phyloP scores from a whole-genome alignment of 2,329 filamentous ascomycete genomes.

The Calonectria naviculata region DNA sequence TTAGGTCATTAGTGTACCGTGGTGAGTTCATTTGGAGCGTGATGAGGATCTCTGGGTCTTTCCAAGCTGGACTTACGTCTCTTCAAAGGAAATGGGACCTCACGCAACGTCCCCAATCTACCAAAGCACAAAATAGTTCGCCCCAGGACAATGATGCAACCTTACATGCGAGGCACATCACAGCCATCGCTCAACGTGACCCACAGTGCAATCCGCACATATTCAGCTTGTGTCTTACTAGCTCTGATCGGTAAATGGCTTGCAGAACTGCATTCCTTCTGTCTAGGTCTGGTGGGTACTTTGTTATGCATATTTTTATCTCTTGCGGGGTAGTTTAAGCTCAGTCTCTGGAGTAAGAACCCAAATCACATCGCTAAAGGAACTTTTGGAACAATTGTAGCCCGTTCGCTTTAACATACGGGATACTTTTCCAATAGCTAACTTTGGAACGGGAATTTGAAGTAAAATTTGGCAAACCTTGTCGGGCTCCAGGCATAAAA shows the following conservation, averaged over 20 bases:
- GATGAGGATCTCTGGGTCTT: too few relatives aligned
- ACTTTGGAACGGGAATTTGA: background rate
- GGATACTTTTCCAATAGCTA: background rate
- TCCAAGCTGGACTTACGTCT: too few relatives aligned
- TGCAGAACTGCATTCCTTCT: background rate
- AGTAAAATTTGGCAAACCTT: background rate
- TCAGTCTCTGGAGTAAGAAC: background rate
- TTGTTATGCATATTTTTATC: background rate
- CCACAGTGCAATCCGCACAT: background rate
- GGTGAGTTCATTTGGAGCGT: too few relatives aligned
- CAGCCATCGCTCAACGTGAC: background rate
- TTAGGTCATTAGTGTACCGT: too few relatives aligned
- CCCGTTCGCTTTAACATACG: background rate
- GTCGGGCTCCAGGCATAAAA: background rate
- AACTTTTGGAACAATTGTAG: background rate
- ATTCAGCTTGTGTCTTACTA: background rate
- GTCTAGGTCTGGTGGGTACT: background rate
- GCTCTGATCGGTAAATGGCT: background rate
- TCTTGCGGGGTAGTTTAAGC: background rate
- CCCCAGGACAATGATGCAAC: too few relatives aligned
- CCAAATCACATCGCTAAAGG: background rate
- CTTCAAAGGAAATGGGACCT: too few relatives aligned
- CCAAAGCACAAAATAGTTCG: too few relatives aligned
- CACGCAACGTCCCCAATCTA: too few relatives aligned
- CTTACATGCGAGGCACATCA: too few relatives aligned